Evolutionary conservation across 2,329 filamentous ascomycete species (phyloP).

Genomic region (Ascochyta koolunga): DNA sequence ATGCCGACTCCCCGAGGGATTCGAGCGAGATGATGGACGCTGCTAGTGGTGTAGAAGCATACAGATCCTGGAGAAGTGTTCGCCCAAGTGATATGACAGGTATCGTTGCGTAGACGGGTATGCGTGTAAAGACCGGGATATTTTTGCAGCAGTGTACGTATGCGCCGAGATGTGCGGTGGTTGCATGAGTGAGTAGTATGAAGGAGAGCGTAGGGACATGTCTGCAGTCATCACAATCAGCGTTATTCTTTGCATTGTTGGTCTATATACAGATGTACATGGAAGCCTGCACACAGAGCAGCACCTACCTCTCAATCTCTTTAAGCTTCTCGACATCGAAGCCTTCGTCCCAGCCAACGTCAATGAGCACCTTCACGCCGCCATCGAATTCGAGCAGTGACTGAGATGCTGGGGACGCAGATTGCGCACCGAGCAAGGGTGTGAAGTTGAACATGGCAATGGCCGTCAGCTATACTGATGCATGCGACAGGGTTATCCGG

Average conservation of each 20-base stretch:
- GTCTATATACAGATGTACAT: constrained; percentile 20
- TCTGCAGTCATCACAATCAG: constrained; percentile 55
- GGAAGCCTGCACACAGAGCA: constrained; percentile 3
- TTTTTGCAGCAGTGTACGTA: constrained; percentile 98
- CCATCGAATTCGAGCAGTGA: constrained; percentile 97
- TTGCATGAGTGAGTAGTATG: constrained; percentile 93
- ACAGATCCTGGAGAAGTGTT: constrained; percentile 88
- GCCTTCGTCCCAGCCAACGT: constrained; percentile 93
- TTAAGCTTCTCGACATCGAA: constrained; percentile 83
- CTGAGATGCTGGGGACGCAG: constrained; percentile 83
- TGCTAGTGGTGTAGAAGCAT: constrained; percentile 85
- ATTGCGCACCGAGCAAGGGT: constrained; percentile 88
- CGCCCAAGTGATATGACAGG: constrained; percentile 93
- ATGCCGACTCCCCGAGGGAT: constrained; percentile 71
- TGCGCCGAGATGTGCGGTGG: constrained; percentile 86
- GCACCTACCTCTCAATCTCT: constrained; percentile 83
- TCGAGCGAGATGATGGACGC: constrained; percentile 78
- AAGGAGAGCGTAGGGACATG: constrained; percentile 91
- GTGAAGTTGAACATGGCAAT: constrained; percentile 90
- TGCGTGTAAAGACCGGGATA: constrained; percentile 86
- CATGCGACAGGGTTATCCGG: background rate
- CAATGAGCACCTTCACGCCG: constrained; percentile 91
- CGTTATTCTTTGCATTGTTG: constrained; percentile 21
- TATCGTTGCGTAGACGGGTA: constrained; percentile 92
- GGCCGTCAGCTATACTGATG: constrained; percentile 7